Conservation (phyloP, 139 green algal genomes). For the Pleodorina starrii region DNA sequence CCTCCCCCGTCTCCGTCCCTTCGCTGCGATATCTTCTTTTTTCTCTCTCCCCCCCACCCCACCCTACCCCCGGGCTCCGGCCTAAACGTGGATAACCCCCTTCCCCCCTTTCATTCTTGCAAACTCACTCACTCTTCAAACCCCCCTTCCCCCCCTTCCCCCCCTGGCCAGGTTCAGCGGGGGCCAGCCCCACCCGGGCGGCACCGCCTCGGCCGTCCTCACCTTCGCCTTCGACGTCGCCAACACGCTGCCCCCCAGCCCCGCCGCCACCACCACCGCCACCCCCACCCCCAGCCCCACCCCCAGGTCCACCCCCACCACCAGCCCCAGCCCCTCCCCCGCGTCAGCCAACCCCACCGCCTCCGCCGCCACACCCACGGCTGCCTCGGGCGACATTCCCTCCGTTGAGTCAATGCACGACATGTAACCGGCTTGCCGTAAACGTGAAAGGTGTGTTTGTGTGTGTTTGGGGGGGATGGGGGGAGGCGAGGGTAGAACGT, state of each 20-base stretch:
- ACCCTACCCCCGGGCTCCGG: too few species aligned
- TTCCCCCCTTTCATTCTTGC: too few species aligned
- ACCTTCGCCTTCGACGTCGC: constrained; percentile 9
- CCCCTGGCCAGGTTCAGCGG: constrained; percentile 9
- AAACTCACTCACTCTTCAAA: too few species aligned
- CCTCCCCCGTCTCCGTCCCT: too few species aligned
- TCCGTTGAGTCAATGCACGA: neutral
- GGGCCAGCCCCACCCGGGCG: constrained; percentile 18
- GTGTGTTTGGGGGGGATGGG: too few species aligned
- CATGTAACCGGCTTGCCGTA: neutral
- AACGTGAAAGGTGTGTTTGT: neutral
- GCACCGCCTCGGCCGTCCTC: constrained; percentile 24
- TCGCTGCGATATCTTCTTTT: too few species aligned
- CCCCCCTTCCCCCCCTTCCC: neutral
- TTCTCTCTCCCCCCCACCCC: too few species aligned
- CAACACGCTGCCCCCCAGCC: neutral
- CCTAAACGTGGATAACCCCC: too few species aligned
- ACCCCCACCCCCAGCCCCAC: neutral
- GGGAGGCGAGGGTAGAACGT: too few species aligned
- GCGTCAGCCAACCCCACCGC: neutral
- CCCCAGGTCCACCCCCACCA: neutral
- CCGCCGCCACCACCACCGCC: neutral
- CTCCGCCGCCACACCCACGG: too few species aligned
- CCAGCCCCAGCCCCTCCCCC: too few species aligned
- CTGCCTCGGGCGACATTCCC: neutral